phyloP scores from a whole-genome alignment of 495 filamentous ascomycete species.

The Symbiotaphrina buchneri region DNA sequence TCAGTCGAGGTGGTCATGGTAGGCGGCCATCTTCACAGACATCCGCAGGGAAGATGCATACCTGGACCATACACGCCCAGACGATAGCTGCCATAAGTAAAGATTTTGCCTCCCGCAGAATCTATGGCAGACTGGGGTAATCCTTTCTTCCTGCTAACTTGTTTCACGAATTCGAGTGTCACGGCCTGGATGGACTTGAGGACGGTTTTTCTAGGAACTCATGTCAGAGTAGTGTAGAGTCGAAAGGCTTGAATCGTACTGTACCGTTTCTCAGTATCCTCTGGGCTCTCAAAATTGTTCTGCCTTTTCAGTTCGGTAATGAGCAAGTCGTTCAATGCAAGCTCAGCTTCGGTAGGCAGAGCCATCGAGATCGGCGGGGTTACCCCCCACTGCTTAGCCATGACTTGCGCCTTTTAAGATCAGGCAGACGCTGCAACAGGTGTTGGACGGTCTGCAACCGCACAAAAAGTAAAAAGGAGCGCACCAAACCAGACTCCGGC shows the following conservation, averaged over 20 bases:
- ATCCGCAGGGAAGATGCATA: constrained; percentile 11
- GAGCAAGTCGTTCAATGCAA: constrained; percentile 50
- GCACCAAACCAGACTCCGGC: too few species aligned
- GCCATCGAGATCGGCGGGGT: constrained; percentile 63
- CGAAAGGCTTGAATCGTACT: constrained; percentile 7
- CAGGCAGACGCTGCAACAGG: too few species aligned
- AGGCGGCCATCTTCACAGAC: background rate
- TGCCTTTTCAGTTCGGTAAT: constrained; percentile 63
- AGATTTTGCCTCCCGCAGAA: constrained; percentile 69
- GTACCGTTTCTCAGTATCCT: constrained; percentile 63
- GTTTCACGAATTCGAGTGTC: constrained; percentile 61
- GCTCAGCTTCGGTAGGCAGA: constrained; percentile 52
- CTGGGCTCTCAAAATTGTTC: constrained; percentile 68
- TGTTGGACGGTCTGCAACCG: too few species aligned
- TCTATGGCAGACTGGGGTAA: constrained; percentile 54
- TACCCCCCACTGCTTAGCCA: constrained; percentile 45
- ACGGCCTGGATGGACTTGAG: constrained; percentile 54
- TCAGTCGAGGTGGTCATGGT: background rate
- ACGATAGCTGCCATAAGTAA: constrained; percentile 85
- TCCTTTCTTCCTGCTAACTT: constrained; percentile 53
- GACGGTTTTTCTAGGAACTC: constrained; percentile 13
- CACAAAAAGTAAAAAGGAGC: too few species aligned
- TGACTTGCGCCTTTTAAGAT: too few species aligned
- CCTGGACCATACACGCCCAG: constrained; percentile 83
- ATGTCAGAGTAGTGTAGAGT: background rate